Conservation (phyloP, 1,284 basidiomycete species). For the Ceratobasidium sp. region DNA sequence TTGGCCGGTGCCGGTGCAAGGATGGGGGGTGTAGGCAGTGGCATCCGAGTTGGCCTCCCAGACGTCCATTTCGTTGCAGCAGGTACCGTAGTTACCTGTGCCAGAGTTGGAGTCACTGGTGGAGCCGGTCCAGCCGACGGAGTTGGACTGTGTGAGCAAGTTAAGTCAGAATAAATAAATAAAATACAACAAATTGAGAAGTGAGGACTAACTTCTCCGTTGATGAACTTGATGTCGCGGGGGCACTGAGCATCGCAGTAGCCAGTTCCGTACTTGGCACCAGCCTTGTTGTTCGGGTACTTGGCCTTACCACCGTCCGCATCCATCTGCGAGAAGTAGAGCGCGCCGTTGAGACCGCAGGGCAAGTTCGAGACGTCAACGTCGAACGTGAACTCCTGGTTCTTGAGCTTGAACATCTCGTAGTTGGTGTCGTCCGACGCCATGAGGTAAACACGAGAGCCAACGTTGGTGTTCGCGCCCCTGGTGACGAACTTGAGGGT, state of each 20-base stretch:
- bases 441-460: conserved; percentile 68
- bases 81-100: conserved; percentile 44
- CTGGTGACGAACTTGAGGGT: conserved; percentile 64
- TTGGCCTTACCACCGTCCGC: conserved; percentile 64
- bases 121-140: conserved; percentile 28
- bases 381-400: conserved; percentile 69
- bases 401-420: conserved; percentile 64
- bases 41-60: conserved; percentile 60
- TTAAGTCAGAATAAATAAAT: conserved; percentile 39
- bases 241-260: conserved; percentile 43
- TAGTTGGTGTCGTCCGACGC: conserved; percentile 56
- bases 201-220: conserved; percentile 41
- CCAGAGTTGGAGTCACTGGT: conserved; percentile 43
- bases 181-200: neutral
- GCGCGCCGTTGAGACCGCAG: conserved; percentile 67
- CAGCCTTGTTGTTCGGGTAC: conserved; percentile 59
- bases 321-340: conserved; percentile 65
- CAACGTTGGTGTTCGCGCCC: conserved; percentile 63
- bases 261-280: conserved; percentile 41
- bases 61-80: conserved; percentile 47
- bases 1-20: conserved; percentile 42
- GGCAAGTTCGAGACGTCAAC: conserved; percentile 66
- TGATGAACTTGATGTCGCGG: conserved; percentile 42
- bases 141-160: conserved; percentile 46
- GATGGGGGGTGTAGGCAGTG: conserved; percentile 59